These are phyloP conservation scores for Spinellus fusiger DNA, from an alignment of 192 early-diverging fungal genomes.

Conservation along the genomic window DNA sequence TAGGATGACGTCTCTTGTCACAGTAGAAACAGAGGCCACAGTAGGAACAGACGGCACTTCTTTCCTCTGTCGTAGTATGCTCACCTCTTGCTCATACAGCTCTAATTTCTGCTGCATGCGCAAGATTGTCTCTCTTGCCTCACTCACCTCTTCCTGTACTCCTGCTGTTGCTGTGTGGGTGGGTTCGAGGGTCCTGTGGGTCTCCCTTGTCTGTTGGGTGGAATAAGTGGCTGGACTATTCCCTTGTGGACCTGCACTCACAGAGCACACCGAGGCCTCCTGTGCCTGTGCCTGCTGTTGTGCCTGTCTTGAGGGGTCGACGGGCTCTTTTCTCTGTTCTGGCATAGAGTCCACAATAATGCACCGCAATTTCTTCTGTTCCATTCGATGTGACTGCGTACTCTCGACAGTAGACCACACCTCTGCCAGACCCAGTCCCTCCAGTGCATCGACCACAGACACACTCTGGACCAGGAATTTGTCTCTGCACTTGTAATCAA, in stretches of 20 bases:
- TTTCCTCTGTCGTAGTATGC: background rate
- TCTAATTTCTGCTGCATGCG: constrained; percentile 12
- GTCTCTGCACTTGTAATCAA: constrained; percentile 85
- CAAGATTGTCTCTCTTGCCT: constrained; percentile 17
- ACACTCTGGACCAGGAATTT: constrained; percentile 95
- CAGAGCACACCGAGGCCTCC: too few species aligned
- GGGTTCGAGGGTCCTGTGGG: too few species aligned
- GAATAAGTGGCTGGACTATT: too few species aligned
- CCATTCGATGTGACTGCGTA: background rate
- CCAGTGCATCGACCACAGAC: constrained; percentile 62
- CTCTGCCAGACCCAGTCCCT: constrained; percentile 57
- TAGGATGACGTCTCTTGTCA: too few species aligned
- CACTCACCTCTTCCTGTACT: constrained; percentile 7
- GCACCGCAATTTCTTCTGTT: too few species aligned
- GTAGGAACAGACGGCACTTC: background rate
- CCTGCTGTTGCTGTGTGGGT: background rate
- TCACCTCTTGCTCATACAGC: background rate
- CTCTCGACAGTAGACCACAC: constrained; percentile 35
- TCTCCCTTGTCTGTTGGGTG: too few species aligned
- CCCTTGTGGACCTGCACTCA: too few species aligned
- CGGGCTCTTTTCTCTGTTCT: too few species aligned
- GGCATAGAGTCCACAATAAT: too few species aligned
- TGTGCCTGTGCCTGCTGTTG: too few species aligned
- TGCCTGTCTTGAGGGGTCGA: too few species aligned
- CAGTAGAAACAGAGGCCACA: too few species aligned